Conservation (phyloP, 78 protist genomes). For the slime mould (Dictyostelium discoideum) region DNA sequence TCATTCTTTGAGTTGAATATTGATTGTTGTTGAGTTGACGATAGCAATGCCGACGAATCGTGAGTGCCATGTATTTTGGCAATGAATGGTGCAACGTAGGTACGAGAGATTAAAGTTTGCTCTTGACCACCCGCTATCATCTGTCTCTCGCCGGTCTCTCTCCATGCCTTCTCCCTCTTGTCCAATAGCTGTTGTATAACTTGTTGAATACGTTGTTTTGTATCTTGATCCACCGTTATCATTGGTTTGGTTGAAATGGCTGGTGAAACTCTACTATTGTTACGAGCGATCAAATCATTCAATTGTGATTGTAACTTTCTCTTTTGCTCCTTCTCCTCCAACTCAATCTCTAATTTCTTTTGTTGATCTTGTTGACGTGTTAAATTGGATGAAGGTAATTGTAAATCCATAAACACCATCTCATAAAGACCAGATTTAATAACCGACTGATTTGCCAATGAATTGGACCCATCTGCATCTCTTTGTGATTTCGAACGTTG, state of each 20-base stretch:
- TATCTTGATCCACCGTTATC: neutral
- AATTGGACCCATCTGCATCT: neutral
- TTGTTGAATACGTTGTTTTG: neutral
- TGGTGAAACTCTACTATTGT: neutral
- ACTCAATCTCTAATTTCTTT: neutral
- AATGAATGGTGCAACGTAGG: neutral
- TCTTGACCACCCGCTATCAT: neutral
- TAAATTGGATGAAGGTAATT: neutral
- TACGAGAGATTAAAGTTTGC: neutral
- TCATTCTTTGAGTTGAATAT: neutral
- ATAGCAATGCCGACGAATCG: neutral
- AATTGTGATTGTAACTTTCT: neutral
- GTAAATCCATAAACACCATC: neutral
- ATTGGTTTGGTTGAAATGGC: neutral
- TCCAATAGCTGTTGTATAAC: neutral
- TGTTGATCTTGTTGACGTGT: neutral
- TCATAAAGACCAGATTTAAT: slow-evolving; percentile 42
- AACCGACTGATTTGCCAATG: neutral
- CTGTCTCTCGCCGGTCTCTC: neutral
- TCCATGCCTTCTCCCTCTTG: neutral
- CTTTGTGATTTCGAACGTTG: neutral
- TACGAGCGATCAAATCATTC: neutral
- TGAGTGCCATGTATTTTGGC: neutral
- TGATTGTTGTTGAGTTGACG: neutral
- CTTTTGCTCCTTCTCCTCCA: neutral